phyloP scores from a whole-genome alignment of 345 rosid species.

The Rhodomyrtus tomentosa region DNA sequence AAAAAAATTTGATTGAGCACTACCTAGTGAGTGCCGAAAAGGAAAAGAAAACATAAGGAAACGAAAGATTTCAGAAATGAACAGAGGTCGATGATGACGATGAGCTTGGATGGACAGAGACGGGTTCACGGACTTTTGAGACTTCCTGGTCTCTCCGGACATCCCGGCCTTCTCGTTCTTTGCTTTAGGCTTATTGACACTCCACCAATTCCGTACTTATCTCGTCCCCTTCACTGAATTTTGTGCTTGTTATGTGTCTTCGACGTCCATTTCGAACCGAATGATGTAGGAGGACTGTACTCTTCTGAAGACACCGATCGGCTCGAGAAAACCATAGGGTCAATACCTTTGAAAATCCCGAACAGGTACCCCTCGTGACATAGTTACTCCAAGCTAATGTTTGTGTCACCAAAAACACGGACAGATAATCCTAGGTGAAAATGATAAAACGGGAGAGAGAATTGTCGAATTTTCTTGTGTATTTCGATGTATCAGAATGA shows the following conservation, averaged over 20 bases:
- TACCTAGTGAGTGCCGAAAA: neutral
- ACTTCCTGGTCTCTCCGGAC: neutral
- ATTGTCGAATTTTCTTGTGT: no score
- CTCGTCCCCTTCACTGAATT: neutral
- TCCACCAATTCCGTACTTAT: neutral
- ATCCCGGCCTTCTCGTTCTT: neutral
- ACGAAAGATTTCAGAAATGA: neutral
- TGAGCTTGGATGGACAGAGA: neutral
- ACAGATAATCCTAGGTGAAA: neutral
- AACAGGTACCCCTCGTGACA: accelerated
- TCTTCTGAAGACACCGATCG: neutral
- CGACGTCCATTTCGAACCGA: neutral
- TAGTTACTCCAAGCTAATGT: accelerated
- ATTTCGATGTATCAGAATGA: no score
- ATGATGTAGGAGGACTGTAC: neutral
- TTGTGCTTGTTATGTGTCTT: neutral
- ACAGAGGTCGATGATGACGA: neutral
- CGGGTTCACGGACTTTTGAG: neutral
- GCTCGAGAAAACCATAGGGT: neutral
- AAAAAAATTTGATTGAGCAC: neutral
- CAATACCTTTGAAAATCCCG: accelerated
- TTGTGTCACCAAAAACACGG: accelerated
- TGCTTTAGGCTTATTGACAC: neutral
- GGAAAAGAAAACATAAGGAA: neutral
- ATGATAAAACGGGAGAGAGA: no score